Evolutionary conservation across 1,284 basidiomycete genomes (phyloP), one percentile per base, ranked within the genome.

Genomic region (Hymenochaete sp.): DNA sequence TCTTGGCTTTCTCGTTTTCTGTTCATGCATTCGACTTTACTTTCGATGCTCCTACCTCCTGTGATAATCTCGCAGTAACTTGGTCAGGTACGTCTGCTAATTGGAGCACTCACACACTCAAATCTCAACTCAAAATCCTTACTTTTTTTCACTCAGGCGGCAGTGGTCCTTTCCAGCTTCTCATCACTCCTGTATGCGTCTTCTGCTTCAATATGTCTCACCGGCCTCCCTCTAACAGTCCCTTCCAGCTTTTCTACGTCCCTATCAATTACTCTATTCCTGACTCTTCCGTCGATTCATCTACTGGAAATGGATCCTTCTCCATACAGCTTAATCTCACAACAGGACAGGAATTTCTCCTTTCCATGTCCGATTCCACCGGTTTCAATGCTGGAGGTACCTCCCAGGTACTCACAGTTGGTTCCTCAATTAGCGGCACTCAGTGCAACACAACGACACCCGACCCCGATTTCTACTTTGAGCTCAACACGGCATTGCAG

Each of bases 281-380:
- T n/a, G 50, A 63, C 8, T 60, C 67, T 14, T 70, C 76, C 9
- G 77, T 73, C 57, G 68, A 49, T 56, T 67, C 73, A 14, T 32
- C 35, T 26, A 29, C 49, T 61, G 75, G 72, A 38, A 54, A 70
- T 52, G 80, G 80, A 36, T 67, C 70, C 0, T 84, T 70, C 54
- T 60, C 72, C 9, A 55, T 62, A 0, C 67, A 66, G 46, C 53
- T 85, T 8, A 62, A 66, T 1, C 62, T 79, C 37, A 16, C 59
- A 3, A 54, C 66, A 16, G 59, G 56, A 21, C 55, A 67, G 9
- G 56, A 64, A 44, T 67, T 85, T 44, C 45, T 86, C 9, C 53
- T 80, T 16, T 70, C 74, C 29, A 81, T 88, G 80, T 84, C 79
- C 18, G 85, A 88, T 57, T 66, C 74, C 14, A 73, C 72, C 37